phyloP scores from a whole-genome alignment of 495 filamentous ascomycete genomes.

The Aspergillus biplanus region DNA sequence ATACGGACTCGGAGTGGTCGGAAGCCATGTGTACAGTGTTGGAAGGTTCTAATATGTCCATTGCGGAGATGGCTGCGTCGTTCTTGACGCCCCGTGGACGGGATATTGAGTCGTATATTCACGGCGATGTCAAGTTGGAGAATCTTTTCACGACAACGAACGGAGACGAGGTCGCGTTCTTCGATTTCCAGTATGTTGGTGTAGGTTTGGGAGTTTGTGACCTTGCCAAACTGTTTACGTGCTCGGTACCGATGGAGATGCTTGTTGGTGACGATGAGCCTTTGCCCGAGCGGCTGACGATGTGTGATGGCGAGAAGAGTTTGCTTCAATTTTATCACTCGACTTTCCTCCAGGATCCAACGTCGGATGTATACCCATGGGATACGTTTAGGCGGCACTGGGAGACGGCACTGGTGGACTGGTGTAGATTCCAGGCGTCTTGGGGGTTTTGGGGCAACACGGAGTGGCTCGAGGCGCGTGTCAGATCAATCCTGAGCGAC shows the following conservation, averaged over 20 bases:
- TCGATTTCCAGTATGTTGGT: conserved; percentile 47
- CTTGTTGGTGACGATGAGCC: conserved; percentile 30
- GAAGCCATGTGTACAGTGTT: conserved; percentile 25
- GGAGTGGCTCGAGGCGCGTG: conserved; percentile 45
- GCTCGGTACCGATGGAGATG: conserved; percentile 39
- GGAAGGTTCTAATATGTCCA: conserved; percentile 25
- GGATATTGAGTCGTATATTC: conserved; percentile 40
- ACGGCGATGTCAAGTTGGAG: conserved; percentile 48
- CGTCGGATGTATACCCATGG: conserved; percentile 31
- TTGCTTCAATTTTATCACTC: conserved; percentile 17
- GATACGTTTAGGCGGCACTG: conserved; percentile 37
- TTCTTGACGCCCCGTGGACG: conserved; percentile 36
- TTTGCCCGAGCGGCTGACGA: conserved; percentile 32
- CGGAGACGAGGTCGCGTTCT: conserved; percentile 41
- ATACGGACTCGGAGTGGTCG: conserved; percentile 39
- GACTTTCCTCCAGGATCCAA: not conserved
- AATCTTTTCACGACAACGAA: conserved; percentile 43
- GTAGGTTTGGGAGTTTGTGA: conserved; percentile 45
- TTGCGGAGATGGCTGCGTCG: conserved; percentile 38
- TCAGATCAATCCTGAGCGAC: conserved; percentile 38
- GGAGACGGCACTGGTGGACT: conserved; percentile 46
- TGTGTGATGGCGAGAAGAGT: conserved; percentile 32
- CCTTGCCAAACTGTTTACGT: conserved; percentile 46
- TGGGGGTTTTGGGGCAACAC: conserved; percentile 51
- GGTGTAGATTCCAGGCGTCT: conserved; percentile 48